Base-by-base conservation (phyloP, 495 filamentous ascomycete species). In the Rostrohypoxylon terebratum region DNA sequence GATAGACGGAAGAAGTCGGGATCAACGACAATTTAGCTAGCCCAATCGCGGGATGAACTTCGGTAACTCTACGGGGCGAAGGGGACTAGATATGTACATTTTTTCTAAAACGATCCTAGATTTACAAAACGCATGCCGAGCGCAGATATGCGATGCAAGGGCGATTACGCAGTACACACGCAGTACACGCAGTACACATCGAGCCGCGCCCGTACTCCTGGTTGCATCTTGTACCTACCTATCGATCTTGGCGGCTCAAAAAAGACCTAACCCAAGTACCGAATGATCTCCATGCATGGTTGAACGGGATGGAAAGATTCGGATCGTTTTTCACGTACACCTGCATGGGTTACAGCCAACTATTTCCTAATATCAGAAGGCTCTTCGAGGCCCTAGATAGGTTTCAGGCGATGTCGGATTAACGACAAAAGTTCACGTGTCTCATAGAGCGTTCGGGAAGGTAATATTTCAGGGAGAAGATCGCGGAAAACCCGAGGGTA, bases 1-100 rank as follows among this genome's bases (percentile, higher is more conserved):
- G 51, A 51, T 14, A 38, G 40, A 44, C 72, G 72, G 72, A 55
- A 68, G 53, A 65, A 65, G 34, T 75, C 72, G 72, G 72, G 58
- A 71, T 28, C 9, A 3, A 4, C 65, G 4, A 28, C 34, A 59
- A 66, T 66, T 36, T 54, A 38, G 10, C 68, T 71, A 75, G 54
- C 64, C 68, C 72, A 75, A 75, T 75, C n/a, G 54, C 68, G 72
- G 72, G 72, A 68, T 71, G 68, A 75, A 71, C 68, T 68, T 75
- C 72, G 72, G 72, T 63, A 68, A 61, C 63, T 13, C 7, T 34
- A 57, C 38, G 58, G 72, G 54, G 54, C 36, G 59, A 74, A 53
- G 44, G 44, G 54, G 38, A 20, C 34, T 40, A 53, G 57, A 70
- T 62, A 55, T 51, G 47, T 58, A 63, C 44, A 63, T 47, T 11